Evolutionary conservation across 2,329 filamentous ascomycete species (phyloP), one percentile per base, ranked within the genome.

Genomic region (Amauroascus verrucosus): DNA sequence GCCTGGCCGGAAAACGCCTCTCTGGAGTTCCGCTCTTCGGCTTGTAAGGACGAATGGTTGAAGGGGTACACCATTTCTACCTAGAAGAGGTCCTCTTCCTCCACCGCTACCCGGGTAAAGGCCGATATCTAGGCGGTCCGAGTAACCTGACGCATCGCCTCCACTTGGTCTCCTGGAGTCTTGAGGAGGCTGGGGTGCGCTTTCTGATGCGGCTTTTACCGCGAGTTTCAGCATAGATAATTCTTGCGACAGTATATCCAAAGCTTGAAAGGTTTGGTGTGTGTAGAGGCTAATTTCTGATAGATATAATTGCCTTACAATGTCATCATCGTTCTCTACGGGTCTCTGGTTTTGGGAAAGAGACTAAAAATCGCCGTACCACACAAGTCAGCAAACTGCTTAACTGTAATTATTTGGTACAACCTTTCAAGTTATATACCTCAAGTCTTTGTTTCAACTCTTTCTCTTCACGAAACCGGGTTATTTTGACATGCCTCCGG

Each of bases 161-260:
- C 63, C 76, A 61, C 58, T 73, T 58, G 79, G 72, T 54, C 70
- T 64, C 57, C 73, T 60, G 59, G 70, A 58, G 54, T 71, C 65
- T 46, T 66, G 64, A 35, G 61, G 59, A 14, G 58, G 56, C 46
- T 70, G 60, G 28, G 65, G 63, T 16, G 61, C 59, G 48, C 64
- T 69, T 28, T 68, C 78, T 62, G 66, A 76, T 50, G 51, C 72
- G 60, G 48, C 77, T 6, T 22, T 48, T 67, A 52, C 87, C 35
- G 87, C 87, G 61, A 84, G 78, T 1, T 85, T 82, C 14, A 98
- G 76, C 59, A 98, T 85, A 55, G 90, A 82, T 54, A 88, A 69
- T 71, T 98, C 93, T 61, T 88, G 85, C 38, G 85, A 86, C 54
- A 96, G 77, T 16, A 86, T 81, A 68, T 97, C 93, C n/a, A 98